These are phyloP conservation scores for Eucalyptus pauciflora DNA, from an alignment of 345 rosid genomes.

Conservation along the genomic window DNA sequence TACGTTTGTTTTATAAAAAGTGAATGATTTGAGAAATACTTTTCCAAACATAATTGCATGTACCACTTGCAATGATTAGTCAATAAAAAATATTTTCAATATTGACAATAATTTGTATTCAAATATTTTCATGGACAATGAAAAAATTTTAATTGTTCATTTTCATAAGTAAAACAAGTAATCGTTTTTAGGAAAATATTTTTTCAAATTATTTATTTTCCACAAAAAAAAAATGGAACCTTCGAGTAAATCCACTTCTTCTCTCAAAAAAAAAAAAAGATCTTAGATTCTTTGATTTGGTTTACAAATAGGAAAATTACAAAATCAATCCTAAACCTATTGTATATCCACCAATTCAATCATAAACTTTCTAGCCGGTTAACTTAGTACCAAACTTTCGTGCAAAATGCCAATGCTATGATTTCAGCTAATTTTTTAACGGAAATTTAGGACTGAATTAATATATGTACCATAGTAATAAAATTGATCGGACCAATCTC, in stretches of 20 bases:
- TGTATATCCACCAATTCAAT: accelerated
- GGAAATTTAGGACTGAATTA: neutral
- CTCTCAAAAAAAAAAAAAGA: neutral
- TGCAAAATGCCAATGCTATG: too few species aligned
- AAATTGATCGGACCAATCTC: accelerated
- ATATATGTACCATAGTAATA: accelerated
- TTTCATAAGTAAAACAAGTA: too few species aligned
- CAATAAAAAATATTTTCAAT: too few species aligned
- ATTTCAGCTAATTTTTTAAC: accelerated
- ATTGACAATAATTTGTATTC: too few species aligned
- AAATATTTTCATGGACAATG: too few species aligned
- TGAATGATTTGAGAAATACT: too few species aligned
- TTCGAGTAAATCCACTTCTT: neutral
- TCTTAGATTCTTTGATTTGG: accelerated
- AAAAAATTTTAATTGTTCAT: too few species aligned
- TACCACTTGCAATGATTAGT: too few species aligned
- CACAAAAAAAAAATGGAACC: neutral
- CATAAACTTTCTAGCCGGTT: accelerated
- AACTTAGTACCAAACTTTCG: too few species aligned
- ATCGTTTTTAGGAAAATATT: accelerated
- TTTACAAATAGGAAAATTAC: neutral
- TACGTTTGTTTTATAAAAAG: accelerated
- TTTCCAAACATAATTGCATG: accelerated
- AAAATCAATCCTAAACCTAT: neutral
- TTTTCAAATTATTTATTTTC: too few species aligned